Base-by-base conservation (phyloP, 1,284 basidiomycete genomes). In the Microbotryomycetes sp. region DNA sequence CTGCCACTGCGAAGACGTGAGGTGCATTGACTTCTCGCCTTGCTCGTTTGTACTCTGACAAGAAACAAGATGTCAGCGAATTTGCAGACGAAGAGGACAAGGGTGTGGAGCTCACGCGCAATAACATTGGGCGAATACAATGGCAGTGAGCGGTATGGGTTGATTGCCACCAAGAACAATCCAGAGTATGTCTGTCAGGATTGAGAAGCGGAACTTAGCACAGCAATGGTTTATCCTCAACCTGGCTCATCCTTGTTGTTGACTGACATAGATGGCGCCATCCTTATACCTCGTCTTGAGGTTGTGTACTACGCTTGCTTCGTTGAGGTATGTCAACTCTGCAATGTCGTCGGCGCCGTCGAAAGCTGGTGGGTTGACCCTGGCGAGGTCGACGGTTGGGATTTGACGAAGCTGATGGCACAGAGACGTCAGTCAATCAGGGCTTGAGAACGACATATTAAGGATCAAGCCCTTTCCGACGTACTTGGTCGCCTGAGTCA, bases 301-400 rank as follows among this genome's bases (percentile, higher is more conserved):
- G 77, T 98, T 97, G 75, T 98, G 92, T 26, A 98, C 93, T 30
- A 99, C 96, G 71, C 91, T 93, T 12, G 96, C 93, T 81, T 99
- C 96, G 76, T 98, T 98, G 64, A 98, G 80, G 77, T 93, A 97
- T 1, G 96, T 98, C 66, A 99, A 81, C 77, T 98, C 93, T 50
- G 96, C 96, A 71, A 98, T 98, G 77, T 99, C 96, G 70, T 94
- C 92, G 3, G 92, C 93, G 52, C 91, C 85, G 78, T 98, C 93
- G 75, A 98, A 98, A 78, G 97, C 96, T 49, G 94, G 94, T 15
- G 94, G 96, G 73, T 98, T 98, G 73, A 77, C 75, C 63, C 74
- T 52, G 0, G 60, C 55, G n/a, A 71, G 58, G 46, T 59, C 59
- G 58, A 60, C 51, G n/a, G 59, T 42, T 3, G 62, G 48, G 60